Conservation (phyloP, 306 rosid genomes). For the Cicer cuneatum region DNA sequence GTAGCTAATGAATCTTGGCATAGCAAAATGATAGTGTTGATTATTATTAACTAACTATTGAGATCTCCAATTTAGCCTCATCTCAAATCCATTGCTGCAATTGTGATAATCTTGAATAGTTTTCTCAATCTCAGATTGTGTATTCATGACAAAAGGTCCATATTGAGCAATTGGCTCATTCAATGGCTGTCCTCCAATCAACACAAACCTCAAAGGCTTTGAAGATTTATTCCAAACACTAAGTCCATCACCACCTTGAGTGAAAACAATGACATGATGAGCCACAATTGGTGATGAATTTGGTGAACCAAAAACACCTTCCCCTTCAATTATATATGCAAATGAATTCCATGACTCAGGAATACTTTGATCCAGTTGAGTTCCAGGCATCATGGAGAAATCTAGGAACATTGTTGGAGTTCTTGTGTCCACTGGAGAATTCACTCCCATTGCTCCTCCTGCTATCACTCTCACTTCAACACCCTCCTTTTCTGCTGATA, state of each 20-base stretch:
- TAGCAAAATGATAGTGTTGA: not conserved
- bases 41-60: constrained; percentile 48
- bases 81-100: constrained; percentile 80
- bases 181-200: constrained; percentile 81
- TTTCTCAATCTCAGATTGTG: constrained; percentile 82
- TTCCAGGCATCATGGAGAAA: constrained; percentile 66
- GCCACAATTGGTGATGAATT: constrained; percentile 54
- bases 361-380: constrained; percentile 71
- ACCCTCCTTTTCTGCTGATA: constrained; percentile 67
- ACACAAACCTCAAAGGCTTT: constrained; percentile 66
- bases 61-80: constrained; percentile 80
- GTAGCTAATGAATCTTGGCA: not conserved
- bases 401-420: constrained; percentile 91
- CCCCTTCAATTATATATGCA: constrained; percentile 83
- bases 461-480: constrained; percentile 83
- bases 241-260: constrained; percentile 65
- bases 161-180: constrained; percentile 85
- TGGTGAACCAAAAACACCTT: constrained; percentile 67
- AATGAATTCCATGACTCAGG: constrained; percentile 87
- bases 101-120: constrained; percentile 78
- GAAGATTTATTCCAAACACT: constrained; percentile 87
- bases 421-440: constrained; percentile 77
- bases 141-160: constrained; percentile 97
- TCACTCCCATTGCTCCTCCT: constrained; percentile 87
- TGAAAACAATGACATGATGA: constrained; percentile 74